Evolutionary conservation across 2,329 filamentous ascomycete species (phyloP).

Genomic region (Byssothecium circinans): DNA sequence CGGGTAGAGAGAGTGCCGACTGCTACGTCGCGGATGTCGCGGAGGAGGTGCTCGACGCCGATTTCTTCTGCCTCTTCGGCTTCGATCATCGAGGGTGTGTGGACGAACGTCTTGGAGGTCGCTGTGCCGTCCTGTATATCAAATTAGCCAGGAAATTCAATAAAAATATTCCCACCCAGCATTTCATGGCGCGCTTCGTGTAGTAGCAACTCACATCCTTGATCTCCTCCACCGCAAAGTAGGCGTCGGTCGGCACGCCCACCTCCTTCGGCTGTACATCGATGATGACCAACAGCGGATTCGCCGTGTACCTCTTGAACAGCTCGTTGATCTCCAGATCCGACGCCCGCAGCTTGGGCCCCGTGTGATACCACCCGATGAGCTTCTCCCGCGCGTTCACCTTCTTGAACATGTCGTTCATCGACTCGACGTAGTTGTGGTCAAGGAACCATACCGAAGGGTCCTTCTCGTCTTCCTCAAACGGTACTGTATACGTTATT

Average conservation of each 20-base stretch:
- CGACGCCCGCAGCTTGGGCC: constrained; percentile 92
- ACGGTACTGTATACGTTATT: constrained; percentile 68
- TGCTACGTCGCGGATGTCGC: constrained; percentile 96
- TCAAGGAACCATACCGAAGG: constrained; percentile 98
- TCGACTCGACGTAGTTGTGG: constrained; percentile 98
- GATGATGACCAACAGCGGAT: constrained; percentile 94
- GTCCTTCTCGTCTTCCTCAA: constrained; percentile 98
- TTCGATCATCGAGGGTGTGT: constrained; percentile 97
- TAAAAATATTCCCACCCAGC: too few species aligned
- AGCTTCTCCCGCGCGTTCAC: constrained; percentile 98
- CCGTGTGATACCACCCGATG: constrained; percentile 99
- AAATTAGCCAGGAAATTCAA: too few species aligned
- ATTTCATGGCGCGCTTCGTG: too few species aligned
- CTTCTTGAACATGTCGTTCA: constrained; percentile 99
- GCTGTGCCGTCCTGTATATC: constrained; percentile 83
- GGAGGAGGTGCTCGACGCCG: constrained; percentile 93
- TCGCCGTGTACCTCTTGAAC: constrained; percentile 98
- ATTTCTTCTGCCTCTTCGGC: constrained; percentile 99
- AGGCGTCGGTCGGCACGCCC: constrained; percentile 95
- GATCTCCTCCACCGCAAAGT: constrained; percentile 99
- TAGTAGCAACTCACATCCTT: constrained; percentile 92
- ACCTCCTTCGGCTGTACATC: constrained; percentile 98
- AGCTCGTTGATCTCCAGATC: constrained; percentile 99
- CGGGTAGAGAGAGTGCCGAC: constrained; percentile 95
- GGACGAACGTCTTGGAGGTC: constrained; percentile 95